These are phyloP conservation scores for Pecoramyces ruminantium DNA, from an alignment of 192 early-diverging fungal species.

Conservation along the genomic window DNA sequence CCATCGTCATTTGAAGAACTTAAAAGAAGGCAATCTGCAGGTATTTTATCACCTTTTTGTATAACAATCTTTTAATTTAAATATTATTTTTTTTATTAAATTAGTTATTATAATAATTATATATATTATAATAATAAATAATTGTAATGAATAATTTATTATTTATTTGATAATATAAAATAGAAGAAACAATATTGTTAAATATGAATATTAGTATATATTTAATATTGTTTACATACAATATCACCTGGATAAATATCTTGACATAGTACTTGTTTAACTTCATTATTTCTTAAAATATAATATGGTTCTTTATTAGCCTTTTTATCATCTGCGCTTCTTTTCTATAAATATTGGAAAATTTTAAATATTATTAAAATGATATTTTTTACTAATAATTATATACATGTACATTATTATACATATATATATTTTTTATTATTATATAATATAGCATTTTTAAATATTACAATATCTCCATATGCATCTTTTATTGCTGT, in stretches of 20 bases:
- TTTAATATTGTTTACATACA: neutral
- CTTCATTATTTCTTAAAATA: neutral
- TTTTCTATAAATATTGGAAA: neutral
- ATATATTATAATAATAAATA: no score
- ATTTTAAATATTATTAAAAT: no score
- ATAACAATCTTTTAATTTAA: neutral
- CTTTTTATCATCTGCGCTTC: neutral
- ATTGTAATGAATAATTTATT: no score
- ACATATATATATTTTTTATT: neutral
- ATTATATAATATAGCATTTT: neutral
- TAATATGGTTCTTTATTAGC: neutral
- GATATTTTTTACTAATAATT: no score
- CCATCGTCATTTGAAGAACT: constrained; percentile 25
- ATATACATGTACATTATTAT: no score
- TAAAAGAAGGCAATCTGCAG: constrained; percentile 26
- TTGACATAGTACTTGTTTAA: neutral
- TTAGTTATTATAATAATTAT: no score
- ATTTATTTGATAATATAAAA: no score
- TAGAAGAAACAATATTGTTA: no score
- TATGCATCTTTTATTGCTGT: neutral
- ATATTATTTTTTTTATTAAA: no score
- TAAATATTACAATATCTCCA: neutral
- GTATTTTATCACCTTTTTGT: constrained; percentile 28
- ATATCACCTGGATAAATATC: neutral
- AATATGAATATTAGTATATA: no score